These are phyloP conservation scores for Amanita brunnescens DNA, from an alignment of 768 basidiomycete species.

Conservation along the genomic window DNA sequence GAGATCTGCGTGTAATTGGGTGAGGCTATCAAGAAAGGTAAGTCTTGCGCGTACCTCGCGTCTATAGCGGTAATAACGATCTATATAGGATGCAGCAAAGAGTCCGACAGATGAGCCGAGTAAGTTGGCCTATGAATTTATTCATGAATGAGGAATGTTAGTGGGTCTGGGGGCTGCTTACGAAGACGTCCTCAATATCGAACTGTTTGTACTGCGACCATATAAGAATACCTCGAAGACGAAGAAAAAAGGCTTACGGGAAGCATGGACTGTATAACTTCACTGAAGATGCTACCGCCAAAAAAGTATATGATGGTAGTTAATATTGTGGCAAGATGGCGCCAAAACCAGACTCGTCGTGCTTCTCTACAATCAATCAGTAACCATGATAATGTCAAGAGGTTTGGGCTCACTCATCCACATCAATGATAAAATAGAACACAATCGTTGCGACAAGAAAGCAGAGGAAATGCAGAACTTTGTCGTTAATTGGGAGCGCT, in stretches of 20 bases:
- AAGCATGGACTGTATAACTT: conserved; percentile 71
- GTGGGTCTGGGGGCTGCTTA: conserved; percentile 20
- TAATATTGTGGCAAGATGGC: conserved; percentile 59
- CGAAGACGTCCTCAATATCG: conserved; percentile 63
- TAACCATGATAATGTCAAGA: not conserved
- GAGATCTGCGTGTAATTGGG: conserved; percentile 42
- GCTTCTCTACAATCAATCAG: conserved; percentile 42
- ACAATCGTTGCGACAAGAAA: conserved; percentile 67
- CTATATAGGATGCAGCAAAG: conserved; percentile 55
- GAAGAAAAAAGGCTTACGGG: conserved; percentile 37
- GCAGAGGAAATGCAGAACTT: conserved; percentile 72
- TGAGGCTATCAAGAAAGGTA: not conserved
- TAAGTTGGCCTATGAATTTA: conserved; percentile 59
- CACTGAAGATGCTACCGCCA: conserved; percentile 73
- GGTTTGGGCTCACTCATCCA: conserved; percentile 62
- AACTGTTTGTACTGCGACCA: conserved; percentile 55
- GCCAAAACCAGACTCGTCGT: conserved; percentile 83
- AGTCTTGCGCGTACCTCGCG: conserved; percentile 48
- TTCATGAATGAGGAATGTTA: conserved; percentile 4
- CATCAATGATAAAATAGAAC: conserved; percentile 83
- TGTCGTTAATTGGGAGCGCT: conserved; percentile 66
- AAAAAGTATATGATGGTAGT: conserved; percentile 67
- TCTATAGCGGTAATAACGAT: conserved; percentile 68
- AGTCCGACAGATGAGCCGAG: conserved; percentile 66
- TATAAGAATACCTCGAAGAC: conserved; percentile 3